These are phyloP conservation scores for Rhizopus delemar DNA, from an alignment of 371 early-diverging fungal genomes.

Conservation along the genomic window DNA sequence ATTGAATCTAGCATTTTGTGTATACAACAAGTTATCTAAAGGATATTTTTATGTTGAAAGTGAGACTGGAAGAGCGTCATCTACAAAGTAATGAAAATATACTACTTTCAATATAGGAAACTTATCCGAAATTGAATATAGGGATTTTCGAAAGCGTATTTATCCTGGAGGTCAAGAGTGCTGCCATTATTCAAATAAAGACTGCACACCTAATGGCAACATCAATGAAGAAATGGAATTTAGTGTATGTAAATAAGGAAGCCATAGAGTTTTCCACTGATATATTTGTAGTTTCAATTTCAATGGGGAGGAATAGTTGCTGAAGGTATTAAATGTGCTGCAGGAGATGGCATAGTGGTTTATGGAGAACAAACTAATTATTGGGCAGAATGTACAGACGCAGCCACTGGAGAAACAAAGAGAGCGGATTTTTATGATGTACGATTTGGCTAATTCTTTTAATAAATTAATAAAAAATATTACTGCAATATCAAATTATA, in stretches of 20 bases:
- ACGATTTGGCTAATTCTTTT: not conserved
- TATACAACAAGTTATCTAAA: conserved; percentile 10
- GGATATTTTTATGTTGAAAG: not conserved
- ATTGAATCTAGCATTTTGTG: conserved; percentile 7
- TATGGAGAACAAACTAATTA: not conserved
- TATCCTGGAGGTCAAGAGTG: conserved; percentile 1
- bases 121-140: not conserved
- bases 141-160: conserved; percentile 3
- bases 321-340: not conserved
- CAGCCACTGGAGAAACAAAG: not conserved
- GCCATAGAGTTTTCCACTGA: no score
- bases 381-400: conserved; percentile 8
- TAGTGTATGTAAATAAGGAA: conserved; percentile 5
- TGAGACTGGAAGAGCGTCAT: no score
- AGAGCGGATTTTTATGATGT: not conserved
- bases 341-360: conserved; percentile 14
- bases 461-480: not conserved
- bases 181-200: conserved; percentile 12
- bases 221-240: conserved; percentile 6
- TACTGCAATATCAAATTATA: not conserved
- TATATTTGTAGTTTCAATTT: not conserved
- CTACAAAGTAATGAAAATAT: no score
- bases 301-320: not conserved
- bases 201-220: conserved; percentile 7
- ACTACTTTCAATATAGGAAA: not conserved